These are phyloP conservation scores for Dothidotthia symphoricarpi DNA, from an alignment of 2,329 filamentous ascomycete species.

Conservation along the genomic window DNA sequence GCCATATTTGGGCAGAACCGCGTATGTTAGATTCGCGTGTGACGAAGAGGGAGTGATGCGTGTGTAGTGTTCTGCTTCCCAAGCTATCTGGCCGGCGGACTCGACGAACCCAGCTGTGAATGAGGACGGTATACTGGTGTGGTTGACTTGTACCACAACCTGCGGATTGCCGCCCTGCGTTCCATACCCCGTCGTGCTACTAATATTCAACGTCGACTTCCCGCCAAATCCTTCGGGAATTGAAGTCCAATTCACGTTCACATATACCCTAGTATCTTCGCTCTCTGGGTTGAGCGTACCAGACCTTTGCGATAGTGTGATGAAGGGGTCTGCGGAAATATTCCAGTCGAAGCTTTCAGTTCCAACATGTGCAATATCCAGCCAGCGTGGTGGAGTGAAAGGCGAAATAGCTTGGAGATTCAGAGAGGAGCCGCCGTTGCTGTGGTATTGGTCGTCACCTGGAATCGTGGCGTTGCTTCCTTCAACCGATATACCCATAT, in stretches of 20 bases:
- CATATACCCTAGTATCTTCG: constrained; percentile 37
- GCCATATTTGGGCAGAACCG: constrained; percentile 36
- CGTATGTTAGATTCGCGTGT: constrained; percentile 27
- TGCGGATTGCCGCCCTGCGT: constrained; percentile 34
- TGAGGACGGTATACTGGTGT: constrained; percentile 31
- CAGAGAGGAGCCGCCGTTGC: constrained; percentile 43
- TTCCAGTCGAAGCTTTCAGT: constrained; percentile 36
- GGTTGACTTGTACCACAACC: constrained; percentile 37
- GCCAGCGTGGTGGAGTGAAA: constrained; percentile 36
- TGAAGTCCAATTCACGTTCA: constrained; percentile 39
- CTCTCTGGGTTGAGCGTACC: constrained; percentile 33
- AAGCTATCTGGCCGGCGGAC: constrained; percentile 33
- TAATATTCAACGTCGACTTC: constrained; percentile 37
- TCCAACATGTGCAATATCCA: constrained; percentile 40
- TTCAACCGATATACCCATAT: constrained; percentile 64
- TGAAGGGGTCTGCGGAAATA: constrained; percentile 39
- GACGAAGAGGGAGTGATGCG: constrained; percentile 18
- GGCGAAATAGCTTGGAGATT: constrained; percentile 34
- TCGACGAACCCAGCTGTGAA: constrained; percentile 41
- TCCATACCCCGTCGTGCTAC: constrained; percentile 39
- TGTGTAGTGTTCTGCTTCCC: constrained; percentile 43
- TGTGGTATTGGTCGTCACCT: constrained; percentile 64
- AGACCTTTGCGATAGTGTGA: constrained; percentile 34
- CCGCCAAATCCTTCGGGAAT: constrained; percentile 25
- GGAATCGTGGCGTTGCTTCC: constrained; percentile 65